Base-by-base conservation (phyloP, 2,329 filamentous ascomycete genomes). In the Stachybotrys elegans region DNA sequence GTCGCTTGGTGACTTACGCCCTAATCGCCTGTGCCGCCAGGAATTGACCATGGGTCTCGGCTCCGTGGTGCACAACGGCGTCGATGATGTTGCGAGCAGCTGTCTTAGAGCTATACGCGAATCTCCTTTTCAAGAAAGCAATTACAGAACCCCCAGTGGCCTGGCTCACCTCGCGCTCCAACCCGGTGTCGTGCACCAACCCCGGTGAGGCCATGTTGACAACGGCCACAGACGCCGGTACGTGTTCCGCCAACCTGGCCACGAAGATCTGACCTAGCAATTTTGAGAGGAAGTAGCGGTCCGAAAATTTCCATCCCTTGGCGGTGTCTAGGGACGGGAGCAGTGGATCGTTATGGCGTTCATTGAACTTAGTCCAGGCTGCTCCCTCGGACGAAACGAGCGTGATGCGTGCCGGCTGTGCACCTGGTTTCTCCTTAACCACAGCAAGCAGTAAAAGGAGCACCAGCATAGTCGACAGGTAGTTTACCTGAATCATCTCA, bases 21-120 rank as follows among this genome's bases (percentile, higher is more conserved):
- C 13, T 35, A 35, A 35, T 35, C n/a, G 31, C 31, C 31, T 16
- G 31, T 35, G 31, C 31, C 31, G n/a, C n/a, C 31, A 35, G 31
- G 31, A n/a, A 35, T 35, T 35, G 31, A 17, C 31, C 31, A 35
- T 35, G 31, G 31, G 31, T 35, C 31, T 35, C 31, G 31, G 31
- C n/a, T 35, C n/a, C 31, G 31, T 35, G 31, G 31, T 35, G 31
- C 31, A 35, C 31, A 35, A 17, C 31, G n/a, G 31, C n/a, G 19
- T 35, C 31, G n/a, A 16, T 35, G n/a, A 35, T 35, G 19, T 35
- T 35, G 31, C n/a, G 31, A 35, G n/a, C 31, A 35, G 31, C 31
- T 35, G 19, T 35, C n/a, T 35, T 35, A 17, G n/a, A 35, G 31
- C 31, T 35, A 35, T 35, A 35, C 31, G 31, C 31, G n/a, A 35